Base-by-base conservation (phyloP, 768 basidiomycete genomes). In the Astraeus odoratus region DNA sequence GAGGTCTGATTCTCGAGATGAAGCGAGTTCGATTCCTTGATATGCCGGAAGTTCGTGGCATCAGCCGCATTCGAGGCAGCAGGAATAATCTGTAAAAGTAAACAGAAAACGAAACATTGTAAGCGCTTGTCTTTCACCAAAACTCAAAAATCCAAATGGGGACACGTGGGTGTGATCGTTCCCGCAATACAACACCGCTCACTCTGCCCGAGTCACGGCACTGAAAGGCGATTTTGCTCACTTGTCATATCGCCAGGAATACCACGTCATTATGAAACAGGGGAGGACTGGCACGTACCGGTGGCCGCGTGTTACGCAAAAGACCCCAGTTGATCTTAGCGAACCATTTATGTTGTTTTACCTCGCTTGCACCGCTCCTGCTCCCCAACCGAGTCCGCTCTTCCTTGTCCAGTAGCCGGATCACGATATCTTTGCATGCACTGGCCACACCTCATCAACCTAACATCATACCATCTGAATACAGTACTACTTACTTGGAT, bases 341-440 rank as follows among this genome's bases (percentile, higher is more conserved):
- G 71, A 99, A 99, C 96, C 96, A 99, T 63, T 90, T 93, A 76
- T 98, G 96, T 47, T 88, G 84, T 71, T 98, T 99, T 57, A 99
- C 93, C 67, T 99, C 96, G 60, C 92, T 95, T 46, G 96, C 96
- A 22, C 96, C 96, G 54, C 83, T 91, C 67, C 78, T 83, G 65
- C 90, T 91, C 36, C 96, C 96, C 29, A 98, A 65, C 50, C 96
- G 77, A 45, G 78, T 83, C 59, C 77, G 72, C 66, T 99, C 96
- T 55, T 86, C 82, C 71, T 99, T 99, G 75, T 89, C 87, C 57
- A 99, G 69, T 43, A 98, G 63, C 52, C 92, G 88, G 26, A 73
- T 75, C 52, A 99, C 76, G 61, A 88, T 80, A 52, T 94, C 90
- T 65, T 93, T 96, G 63, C 87, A 83, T 18, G 86, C 78, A 53